Percentiles rank a stretch among this genome's conserved stretches.
phyloP scores from a whole-genome alignment of 306 rosid genomes.

The Aeschynomene evenia region DNA sequence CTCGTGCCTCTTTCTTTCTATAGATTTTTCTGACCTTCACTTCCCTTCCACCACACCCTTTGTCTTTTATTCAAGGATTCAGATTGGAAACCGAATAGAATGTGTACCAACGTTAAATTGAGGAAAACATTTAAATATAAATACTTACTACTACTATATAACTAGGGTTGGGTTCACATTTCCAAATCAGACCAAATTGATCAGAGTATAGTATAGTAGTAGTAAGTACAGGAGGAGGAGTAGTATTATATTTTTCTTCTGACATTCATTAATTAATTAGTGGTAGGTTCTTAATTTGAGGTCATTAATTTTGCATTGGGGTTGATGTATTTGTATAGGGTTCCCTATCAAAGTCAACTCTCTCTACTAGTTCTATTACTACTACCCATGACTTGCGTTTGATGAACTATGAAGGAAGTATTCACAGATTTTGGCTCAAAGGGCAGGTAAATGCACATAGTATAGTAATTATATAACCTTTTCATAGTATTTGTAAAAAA shows the following conservation, averaged over 20 bases:
- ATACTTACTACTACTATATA: too few species aligned
- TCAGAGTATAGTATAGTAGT: too few species aligned
- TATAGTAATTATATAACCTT: too few species aligned
- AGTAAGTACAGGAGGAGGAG: too few species aligned
- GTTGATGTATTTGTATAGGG: conserved; percentile 40
- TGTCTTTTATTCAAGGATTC: conserved; percentile 32
- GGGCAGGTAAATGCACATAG: too few species aligned
- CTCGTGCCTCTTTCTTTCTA: conserved; percentile 20
- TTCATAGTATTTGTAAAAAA: too few species aligned
- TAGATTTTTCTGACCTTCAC: conserved; percentile 29
- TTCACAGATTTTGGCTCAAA: too few species aligned
- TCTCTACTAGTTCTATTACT: conserved; percentile 32
- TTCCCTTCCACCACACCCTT: background rate
- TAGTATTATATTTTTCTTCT: conserved; percentile 4
- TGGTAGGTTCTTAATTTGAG: background rate
- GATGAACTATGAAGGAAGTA: too few species aligned
- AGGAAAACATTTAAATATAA: background rate
- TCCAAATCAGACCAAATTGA: conserved; percentile 12
- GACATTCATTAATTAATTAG: conserved; percentile 15
- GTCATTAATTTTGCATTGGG: conserved; percentile 44
- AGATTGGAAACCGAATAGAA: conserved; percentile 49
- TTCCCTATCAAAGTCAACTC: conserved; percentile 52
- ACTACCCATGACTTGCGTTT: conserved; percentile 19
- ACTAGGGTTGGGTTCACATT: conserved; percentile 29
- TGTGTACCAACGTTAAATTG: conserved; percentile 16